Conservation (phyloP, 2,329 filamentous ascomycete genomes). For the Pseudogymnoascus sp. region DNA sequence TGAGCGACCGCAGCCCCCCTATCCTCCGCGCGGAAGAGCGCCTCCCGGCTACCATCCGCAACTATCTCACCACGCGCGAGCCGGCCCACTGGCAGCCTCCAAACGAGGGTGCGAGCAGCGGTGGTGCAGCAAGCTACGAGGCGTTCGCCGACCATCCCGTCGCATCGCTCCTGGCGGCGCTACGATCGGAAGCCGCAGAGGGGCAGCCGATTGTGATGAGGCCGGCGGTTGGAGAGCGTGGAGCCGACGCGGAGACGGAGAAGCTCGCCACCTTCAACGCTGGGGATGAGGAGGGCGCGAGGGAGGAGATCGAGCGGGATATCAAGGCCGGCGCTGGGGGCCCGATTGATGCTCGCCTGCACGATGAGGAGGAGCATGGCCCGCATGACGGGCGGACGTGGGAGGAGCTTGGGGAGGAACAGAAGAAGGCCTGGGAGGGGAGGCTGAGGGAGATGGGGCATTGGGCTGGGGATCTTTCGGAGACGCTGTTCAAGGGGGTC, state of each 20-base stretch:
- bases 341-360: slow-evolving; percentile 18
- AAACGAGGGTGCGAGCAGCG: not conserved
- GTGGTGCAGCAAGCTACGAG: not conserved
- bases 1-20: slow-evolving; percentile 20
- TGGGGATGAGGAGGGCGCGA: slow-evolving; percentile 12
- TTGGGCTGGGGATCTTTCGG: slow-evolving; percentile 26
- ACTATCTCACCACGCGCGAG: not conserved
- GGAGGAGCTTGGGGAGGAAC: slow-evolving; percentile 23
- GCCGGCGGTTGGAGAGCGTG: not conserved
- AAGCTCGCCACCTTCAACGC: slow-evolving; percentile 9
- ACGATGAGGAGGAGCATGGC: slow-evolving; percentile 20
- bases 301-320: slow-evolving; percentile 10
- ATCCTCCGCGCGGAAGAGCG: slow-evolving; percentile 21
- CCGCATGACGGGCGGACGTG: slow-evolving; percentile 23
- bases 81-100: not conserved
- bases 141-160: not conserved
- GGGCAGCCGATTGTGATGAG: not conserved
- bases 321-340: not conserved
- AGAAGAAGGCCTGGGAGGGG: slow-evolving; percentile 25
- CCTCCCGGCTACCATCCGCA: slow-evolving; percentile 8
- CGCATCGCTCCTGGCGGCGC: not conserved
- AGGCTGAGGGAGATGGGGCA: slow-evolving; percentile 27
- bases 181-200: slow-evolving; percentile 2
- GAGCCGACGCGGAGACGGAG: slow-evolving; percentile 7
- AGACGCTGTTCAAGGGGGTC: slow-evolving; percentile 27